Percentiles rank a stretch among this genome's conserved stretches.
phyloP scores from a whole-genome alignment of 2,329 filamentous ascomycete species.

The Tolypocladium ophioglossoides region DNA sequence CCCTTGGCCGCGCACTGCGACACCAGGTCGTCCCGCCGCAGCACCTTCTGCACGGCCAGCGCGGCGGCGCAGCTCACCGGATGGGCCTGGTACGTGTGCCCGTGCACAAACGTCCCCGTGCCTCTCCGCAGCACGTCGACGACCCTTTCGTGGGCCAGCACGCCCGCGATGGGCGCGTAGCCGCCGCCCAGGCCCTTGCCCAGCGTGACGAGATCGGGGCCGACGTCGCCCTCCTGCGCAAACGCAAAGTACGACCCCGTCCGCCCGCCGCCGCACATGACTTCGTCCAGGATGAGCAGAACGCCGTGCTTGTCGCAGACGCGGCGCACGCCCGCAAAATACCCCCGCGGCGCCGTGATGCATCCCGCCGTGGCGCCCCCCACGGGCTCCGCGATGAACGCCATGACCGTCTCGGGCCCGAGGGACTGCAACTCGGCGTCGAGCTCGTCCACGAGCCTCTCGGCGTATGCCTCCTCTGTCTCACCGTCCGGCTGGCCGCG shows the following conservation, averaged over 20 bases:
- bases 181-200: slow-evolving; percentile 59
- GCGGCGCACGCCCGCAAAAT: slow-evolving; percentile 55
- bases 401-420: slow-evolving; percentile 56
- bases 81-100: slow-evolving; percentile 53
- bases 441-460: slow-evolving; percentile 50
- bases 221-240: slow-evolving; percentile 42
- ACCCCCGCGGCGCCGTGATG: slow-evolving; percentile 54
- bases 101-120: slow-evolving; percentile 33
- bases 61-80: slow-evolving; percentile 50
- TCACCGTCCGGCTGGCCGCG: slow-evolving; percentile 42
- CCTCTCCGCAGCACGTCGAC: slow-evolving; percentile 29
- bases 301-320: slow-evolving; percentile 63
- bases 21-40: slow-evolving; percentile 46
- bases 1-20: slow-evolving; percentile 48
- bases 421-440: slow-evolving; percentile 55
- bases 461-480: slow-evolving; percentile 47
- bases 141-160: slow-evolving; percentile 44
- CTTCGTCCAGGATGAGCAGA: slow-evolving; percentile 68
- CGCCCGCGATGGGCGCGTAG: slow-evolving; percentile 48
- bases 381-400: slow-evolving; percentile 64
- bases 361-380: slow-evolving; percentile 60
- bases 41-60: slow-evolving; percentile 50
- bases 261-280: slow-evolving; percentile 60
- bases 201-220: slow-evolving; percentile 54
- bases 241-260: slow-evolving; percentile 51